Percentiles rank a stretch among this genome's conserved stretches.
Conservation (phyloP, 345 rosid genomes). For the Aquilaria yunnanensis region DNA sequence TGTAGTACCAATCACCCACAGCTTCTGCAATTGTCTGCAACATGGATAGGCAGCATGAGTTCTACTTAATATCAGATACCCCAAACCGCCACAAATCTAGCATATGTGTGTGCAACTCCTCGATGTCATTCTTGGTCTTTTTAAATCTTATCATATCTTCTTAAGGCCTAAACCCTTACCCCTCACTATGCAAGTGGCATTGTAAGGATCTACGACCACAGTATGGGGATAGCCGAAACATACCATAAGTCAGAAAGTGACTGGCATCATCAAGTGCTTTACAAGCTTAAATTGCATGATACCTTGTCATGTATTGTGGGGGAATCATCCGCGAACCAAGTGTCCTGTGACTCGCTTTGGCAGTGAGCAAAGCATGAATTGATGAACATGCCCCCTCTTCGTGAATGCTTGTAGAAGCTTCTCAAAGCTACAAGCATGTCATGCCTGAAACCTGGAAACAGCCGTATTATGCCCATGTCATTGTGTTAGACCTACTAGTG, state of each 20-base stretch:
- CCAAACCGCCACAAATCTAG: too few relatives aligned
- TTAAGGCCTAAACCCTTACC: too few relatives aligned
- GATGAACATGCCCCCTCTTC: conserved; percentile 71
- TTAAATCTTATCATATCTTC: too few relatives aligned
- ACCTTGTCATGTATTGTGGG: conserved; percentile 74
- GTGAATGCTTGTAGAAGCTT: conserved; percentile 35
- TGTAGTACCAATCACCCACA: conserved; percentile 91
- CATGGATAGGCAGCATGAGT: background rate
- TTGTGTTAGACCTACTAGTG: background rate
- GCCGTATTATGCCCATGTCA: background rate
- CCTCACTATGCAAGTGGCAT: too few relatives aligned
- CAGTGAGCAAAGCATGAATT: conserved; percentile 97
- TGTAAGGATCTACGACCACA: too few relatives aligned
- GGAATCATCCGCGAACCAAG: conserved; percentile 79
- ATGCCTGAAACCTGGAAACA: conserved; percentile 55
- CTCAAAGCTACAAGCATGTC: conserved; percentile 58
- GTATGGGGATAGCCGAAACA: too few relatives aligned
- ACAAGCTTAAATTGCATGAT: background rate
- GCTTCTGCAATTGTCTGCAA: conserved; percentile 73
- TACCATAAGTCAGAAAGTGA: background rate
- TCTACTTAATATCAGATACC: too few relatives aligned
- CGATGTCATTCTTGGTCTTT: too few relatives aligned
- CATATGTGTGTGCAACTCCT: too few relatives aligned
- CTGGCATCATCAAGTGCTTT: background rate
- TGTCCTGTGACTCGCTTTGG: conserved; percentile 79